A percentile compares a stretch with the other conserved stretches of the same genome.
Conservation (phyloP, 352 stramenopile species). For the Elongisporangium prolatum region DNA sequence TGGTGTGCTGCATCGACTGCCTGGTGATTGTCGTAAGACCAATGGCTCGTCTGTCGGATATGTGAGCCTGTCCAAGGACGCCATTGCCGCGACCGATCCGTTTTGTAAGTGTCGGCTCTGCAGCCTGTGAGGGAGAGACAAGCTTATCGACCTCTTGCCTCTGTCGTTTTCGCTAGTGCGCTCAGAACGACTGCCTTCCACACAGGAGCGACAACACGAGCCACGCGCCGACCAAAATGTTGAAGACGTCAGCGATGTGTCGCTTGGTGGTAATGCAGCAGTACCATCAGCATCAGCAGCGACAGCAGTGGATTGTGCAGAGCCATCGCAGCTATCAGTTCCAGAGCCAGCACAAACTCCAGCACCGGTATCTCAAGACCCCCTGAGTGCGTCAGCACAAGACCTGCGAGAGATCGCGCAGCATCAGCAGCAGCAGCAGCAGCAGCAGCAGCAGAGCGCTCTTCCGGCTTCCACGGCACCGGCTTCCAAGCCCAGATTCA, state of each 20-base stretch:
- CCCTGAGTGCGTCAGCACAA: neutral
- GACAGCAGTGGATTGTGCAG: neutral
- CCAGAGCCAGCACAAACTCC: neutral
- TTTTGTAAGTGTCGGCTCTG: slow-evolving; percentile 48
- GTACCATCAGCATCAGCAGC: too few species aligned
- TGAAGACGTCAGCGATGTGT: neutral
- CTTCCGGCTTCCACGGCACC: neutral
- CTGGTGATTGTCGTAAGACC: slow-evolving; percentile 45
- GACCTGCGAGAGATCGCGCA: too few species aligned
- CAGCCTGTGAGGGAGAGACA: neutral
- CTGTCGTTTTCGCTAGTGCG: neutral
- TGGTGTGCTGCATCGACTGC: slow-evolving; percentile 95
- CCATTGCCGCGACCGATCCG: slow-evolving; percentile 66
- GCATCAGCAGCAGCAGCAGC: neutral
- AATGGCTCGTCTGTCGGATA: slow-evolving; percentile 74
- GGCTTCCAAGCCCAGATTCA: slow-evolving; percentile 35
- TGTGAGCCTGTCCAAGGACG: slow-evolving; percentile 66
- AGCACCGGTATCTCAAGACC: neutral
- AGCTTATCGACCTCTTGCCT: neutral
- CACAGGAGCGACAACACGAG: neutral
- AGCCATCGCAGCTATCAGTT: neutral
- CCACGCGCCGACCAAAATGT: neutral
- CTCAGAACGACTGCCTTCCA: neutral
- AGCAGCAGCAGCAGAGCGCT: neutral
- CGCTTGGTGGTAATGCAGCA: neutral